Evolutionary conservation across 495 filamentous ascomycete genomes (phyloP), one percentile per base, ranked within the genome.

Genomic region (Podospora comata): DNA sequence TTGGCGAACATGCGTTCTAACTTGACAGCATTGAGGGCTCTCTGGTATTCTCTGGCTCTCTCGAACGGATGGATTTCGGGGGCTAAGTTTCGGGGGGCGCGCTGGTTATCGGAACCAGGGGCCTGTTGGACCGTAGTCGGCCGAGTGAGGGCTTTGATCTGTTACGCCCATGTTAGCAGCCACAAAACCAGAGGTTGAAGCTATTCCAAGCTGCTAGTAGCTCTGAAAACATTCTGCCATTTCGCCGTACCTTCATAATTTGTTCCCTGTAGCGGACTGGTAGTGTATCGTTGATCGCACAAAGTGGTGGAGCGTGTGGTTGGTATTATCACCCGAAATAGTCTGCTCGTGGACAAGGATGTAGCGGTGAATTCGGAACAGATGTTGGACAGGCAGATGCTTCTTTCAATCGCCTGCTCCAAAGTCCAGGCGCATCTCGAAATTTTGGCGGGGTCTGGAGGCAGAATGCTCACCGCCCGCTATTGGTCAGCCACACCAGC

Each of bases 11-110:
- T 93, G 70, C 95, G 90, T 78, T 97, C 92, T 70, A 99, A 78
- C 73, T 99, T 99, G 61, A 91, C 91, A 7, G 94, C 93, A 87
- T 94, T 97, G 72, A 77, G 72, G 23, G 74, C 75, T 70, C 75
- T 71, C 53, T 77, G 71, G 58, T 98, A 98, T 81, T 99, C 95
- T 76, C 96, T 85, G 60, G 93, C 95, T 72, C 92, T 85, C 78
- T 96, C 94, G 79, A 98, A 98, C 26, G 96, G 96, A 83, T 99
- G 95, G 64, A 95, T 85, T 39, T 92, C 88, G 13, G 95, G 96
- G 74, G 97, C 92, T 67, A 98, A 86, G 73, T 99, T 99, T 71
- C 94, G 89, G 64, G 75, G 74, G 18, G 74, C 74, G 13, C 72
- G 72, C 56, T 73, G 73, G 68, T 90, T 87, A 78, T 87, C 85